phyloP scores from a whole-genome alignment of 1,284 basidiomycete species.

The Malassezia psittaci region DNA sequence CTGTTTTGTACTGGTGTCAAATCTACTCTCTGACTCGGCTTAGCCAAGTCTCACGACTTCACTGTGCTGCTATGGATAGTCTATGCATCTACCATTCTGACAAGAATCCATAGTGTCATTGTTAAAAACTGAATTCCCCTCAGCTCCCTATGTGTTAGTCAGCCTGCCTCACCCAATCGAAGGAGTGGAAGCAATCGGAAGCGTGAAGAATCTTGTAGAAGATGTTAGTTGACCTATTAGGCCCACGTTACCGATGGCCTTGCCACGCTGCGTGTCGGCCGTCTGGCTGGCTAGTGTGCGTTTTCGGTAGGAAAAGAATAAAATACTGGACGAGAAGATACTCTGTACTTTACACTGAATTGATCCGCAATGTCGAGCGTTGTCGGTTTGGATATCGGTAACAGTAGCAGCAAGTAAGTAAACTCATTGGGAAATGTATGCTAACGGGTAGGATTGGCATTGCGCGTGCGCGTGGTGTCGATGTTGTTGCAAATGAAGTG shows the following conservation, averaged over 20 bases:
- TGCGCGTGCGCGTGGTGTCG: conserved; percentile 43
- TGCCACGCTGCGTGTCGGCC: not conserved
- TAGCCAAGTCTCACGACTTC: not conserved
- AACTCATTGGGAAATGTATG: no score
- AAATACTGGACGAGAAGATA: not conserved
- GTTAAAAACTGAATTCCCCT: conserved; percentile 2
- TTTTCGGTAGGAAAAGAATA: not conserved
- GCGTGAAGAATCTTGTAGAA: conserved; percentile 15
- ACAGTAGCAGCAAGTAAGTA: conserved; percentile 21
- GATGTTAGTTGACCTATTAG: conserved; percentile 6
- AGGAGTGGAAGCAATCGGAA: conserved; percentile 2
- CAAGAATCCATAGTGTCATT: no score
- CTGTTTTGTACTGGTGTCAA: conserved; percentile 5
- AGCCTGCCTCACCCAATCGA: not conserved
- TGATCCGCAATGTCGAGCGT: conserved; percentile 34
- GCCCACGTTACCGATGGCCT: not conserved
- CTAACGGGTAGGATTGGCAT: conserved; percentile 40
- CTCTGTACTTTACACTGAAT: not conserved
- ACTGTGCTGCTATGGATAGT: not conserved
- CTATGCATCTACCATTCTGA: no score
- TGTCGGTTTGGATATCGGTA: conserved; percentile 45
- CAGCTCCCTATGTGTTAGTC: conserved; percentile 3
- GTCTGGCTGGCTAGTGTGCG: not conserved
- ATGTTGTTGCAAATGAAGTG: conserved; percentile 45
- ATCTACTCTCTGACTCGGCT: not conserved